Base-by-base conservation (phyloP, 2,329 filamentous ascomycete genomes). In the Anisogramma anomala region DNA sequence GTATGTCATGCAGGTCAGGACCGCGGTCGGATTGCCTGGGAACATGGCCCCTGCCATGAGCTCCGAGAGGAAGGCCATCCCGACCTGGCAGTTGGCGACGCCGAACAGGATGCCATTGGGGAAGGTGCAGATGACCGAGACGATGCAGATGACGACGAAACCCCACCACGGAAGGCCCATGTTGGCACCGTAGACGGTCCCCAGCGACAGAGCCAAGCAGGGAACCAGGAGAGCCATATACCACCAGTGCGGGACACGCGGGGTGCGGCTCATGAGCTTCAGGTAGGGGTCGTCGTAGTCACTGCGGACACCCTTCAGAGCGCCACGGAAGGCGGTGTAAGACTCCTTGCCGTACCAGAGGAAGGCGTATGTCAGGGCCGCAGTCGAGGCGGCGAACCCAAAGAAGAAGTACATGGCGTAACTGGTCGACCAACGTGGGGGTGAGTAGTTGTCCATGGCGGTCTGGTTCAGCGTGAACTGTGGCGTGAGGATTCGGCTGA, bases 331-430 rank as follows among this genome's bases (percentile, higher is more conserved):
- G 8, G 45, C 43, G 5, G 27, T 40, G 34, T 42, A 54, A 4
- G 48, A 49, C 33, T 53, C 49, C 25, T 49, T 49, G 7, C 55
- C 54, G 30, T 55, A 55, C 49, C 50, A 58, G 11, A 58, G 48
- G 4, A 48, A 36, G 3, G 52, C 49, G 37, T 56, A 59, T 3
- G 53, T 26, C 17, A 60, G 41, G n/a, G 55, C 54, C 11, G 50
- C 55, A 3, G 55, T 54, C 1, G 54, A 58, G 31, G 50, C 51
- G n/a, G 55, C 57, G 41, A 59, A 60, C 2, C 55, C 57, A 43
- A 52, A 58, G 45, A 58, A 58, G 48, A 58, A 59, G 43, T 53
- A 51, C 48, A 59, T 55, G 23, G 53, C 51, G 41, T 58, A 57
- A 6, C 52, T 52, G 7, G 44, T 41, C 11, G 53, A 51, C 53